Base-by-base conservation (phyloP, 1,284 basidiomycete species). In the Fistulinella cinereoalba region DNA sequence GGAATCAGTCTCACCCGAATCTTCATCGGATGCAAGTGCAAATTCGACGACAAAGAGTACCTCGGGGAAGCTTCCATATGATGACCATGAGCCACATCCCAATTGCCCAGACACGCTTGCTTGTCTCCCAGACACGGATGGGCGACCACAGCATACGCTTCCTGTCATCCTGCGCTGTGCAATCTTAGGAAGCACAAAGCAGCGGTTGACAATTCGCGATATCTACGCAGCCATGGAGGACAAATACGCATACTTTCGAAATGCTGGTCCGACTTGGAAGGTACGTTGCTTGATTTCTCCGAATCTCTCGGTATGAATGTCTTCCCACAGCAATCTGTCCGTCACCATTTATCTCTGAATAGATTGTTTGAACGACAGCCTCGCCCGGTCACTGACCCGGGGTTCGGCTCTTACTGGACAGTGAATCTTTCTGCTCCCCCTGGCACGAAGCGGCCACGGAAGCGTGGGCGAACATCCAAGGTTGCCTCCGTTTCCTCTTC, bases 401-500 rank as follows among this genome's bases (percentile, higher is more conserved):
- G 86, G 7, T 88, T 88, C 61, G 86, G 86, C 24, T 89, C 86
- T 15, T 88, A 89, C 59, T 89, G 86, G 86, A 88, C 85, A 25
- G 86, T 89, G 16, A 89, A 89, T 62, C 74, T 89, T 16, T 67
- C 77, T 44, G 87, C 86, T 16, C 86, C 87, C 13, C 87, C 85
- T 3, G 87, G 86, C 19, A 88, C 87, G 3, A 89, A 89, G 65
- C 78, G 87, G 47, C 86, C 87, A 27, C 78, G 87, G 18, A 89
- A 89, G 64, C 77, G 86, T 48, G 85, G 85, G n/a, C 73, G 83
- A 28, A 68, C 77, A 6, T 79, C 76, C 50, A 79, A 79, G 50
- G 71, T 70, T 25, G 56, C 52, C n/a, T 57, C 58, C 10, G 66
- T 65, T 37, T 55, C 57, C 29, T 21, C 34, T 36, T 54, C 58